Evolutionary conservation across 345 rosid species (phyloP), one percentile per base, ranked within the genome.

Genomic region (Mercurialis annua): DNA sequence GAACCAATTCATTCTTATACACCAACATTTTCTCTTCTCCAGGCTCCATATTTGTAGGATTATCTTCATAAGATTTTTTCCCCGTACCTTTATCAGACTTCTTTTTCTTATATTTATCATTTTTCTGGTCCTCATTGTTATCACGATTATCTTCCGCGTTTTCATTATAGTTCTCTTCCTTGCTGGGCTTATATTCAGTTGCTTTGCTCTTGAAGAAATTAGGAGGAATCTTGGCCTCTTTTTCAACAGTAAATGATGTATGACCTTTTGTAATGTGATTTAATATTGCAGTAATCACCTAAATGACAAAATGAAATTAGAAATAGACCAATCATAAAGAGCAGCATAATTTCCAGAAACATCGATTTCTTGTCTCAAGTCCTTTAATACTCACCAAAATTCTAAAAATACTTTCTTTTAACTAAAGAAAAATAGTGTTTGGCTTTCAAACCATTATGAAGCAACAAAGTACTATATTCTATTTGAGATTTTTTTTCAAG

Each of bases 241-340:
- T 89, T 80, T 87, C 92, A 70, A 89, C 90, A 11, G 86, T 87
- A 76, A 94, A 86, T 50, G 98, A 89, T 2, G 92, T 91, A 49
- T 65, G 76, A 4, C 92, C 97, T 64, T 78, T 84, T 38, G 95
- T 91, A 69, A 90, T 80, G 76, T 84, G 87, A 68, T 85, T 73
- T 58, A 89, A 76, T 65, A 91, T 76, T 33, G 90, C 83, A 63
- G 86, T 84, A 77, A 86, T 84, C 50, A 92, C 86, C 98, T 92
- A 77, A 57, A 59, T 73, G 60, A 63, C 12, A 26, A 62, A 6
- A 30, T n/a, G 16, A 15, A 64, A 49, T 20, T 31, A 3, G 27
- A 43, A 70, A 24, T 1, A 40, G 7, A 20, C 7, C 53, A 67
- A 36, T 18, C 60, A 38, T n/a, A 20, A 43, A 72, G 33, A 26